Evolutionary conservation across 2,329 filamentous ascomycete species (phyloP).

Genomic region (Penicillium frequentans): DNA sequence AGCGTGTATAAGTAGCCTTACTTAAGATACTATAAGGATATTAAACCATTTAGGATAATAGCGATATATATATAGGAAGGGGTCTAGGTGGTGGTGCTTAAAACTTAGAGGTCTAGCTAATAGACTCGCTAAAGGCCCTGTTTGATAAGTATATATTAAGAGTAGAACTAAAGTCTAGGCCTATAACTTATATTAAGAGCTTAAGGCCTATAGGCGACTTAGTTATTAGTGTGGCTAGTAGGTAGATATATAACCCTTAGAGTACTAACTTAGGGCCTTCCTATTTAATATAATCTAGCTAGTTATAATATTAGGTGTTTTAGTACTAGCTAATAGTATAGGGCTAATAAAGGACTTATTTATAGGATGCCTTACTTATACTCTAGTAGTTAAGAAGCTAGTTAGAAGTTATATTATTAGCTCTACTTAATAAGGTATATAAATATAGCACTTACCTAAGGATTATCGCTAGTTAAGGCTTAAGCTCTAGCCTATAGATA

Average conservation of each 20-base stretch:
- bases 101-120: too few relatives aligned
- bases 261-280: too few relatives aligned
- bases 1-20: not conserved
- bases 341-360: not conserved
- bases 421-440: not conserved
- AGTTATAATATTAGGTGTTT: not conserved
- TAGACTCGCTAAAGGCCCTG: too few relatives aligned
- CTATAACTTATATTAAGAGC: too few relatives aligned
- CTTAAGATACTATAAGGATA: not conserved
- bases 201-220: too few relatives aligned
- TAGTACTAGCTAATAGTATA: not conserved
- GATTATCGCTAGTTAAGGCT: not conserved
- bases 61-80: not conserved
- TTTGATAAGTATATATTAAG: not conserved
- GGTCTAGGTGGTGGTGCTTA: not conserved
- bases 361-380: not conserved
- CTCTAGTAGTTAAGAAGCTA: not conserved
- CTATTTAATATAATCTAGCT: not conserved
- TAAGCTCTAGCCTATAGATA: not conserved
- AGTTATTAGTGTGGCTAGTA: too few relatives aligned
- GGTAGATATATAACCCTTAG: too few relatives aligned
- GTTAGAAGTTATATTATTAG: not conserved
- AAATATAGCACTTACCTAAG: not conserved
- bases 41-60: not conserved
- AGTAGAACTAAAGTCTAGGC: not conserved